phyloP scores from a whole-genome alignment of 768 basidiomycete genomes.

The Lanmaoa pseudosensibilis region DNA sequence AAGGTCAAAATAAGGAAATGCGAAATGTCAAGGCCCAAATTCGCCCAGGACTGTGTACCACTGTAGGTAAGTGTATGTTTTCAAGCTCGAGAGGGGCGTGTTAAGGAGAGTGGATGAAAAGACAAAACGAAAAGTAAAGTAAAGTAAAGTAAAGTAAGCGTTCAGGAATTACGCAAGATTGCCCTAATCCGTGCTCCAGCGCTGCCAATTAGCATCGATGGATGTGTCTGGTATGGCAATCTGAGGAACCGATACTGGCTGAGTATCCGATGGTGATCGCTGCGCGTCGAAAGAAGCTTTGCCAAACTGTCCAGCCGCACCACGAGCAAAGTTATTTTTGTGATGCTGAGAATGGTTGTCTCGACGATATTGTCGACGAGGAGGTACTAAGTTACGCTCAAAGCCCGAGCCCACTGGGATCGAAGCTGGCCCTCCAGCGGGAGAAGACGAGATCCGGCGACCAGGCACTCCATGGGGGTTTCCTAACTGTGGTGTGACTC shows the following conservation, averaged over 20 bases:
- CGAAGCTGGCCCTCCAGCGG: constrained; percentile 16
- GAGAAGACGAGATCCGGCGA: constrained; percentile 15
- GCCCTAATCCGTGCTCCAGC: constrained; percentile 13
- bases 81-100: not conserved
- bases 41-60: not conserved
- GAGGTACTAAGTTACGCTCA: constrained; percentile 26
- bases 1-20: not conserved
- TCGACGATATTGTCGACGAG: constrained; percentile 35
- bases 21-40: not conserved
- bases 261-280: constrained; percentile 23
- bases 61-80: not conserved
- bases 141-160: not conserved
- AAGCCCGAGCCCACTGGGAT: constrained; percentile 13
- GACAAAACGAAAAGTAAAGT: constrained; percentile 14
- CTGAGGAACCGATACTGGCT: constrained; percentile 8
- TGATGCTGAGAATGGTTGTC: constrained; percentile 30
- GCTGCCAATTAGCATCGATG: constrained; percentile 22
- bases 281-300: constrained; percentile 17
- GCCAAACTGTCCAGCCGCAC: constrained; percentile 19
- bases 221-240: constrained; percentile 7
- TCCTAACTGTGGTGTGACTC: constrained; percentile 18
- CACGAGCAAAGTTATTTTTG: constrained; percentile 26
- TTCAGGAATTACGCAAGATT: constrained; percentile 4
- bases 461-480: constrained; percentile 16
- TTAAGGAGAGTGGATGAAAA: not conserved